Base-by-base conservation (phyloP, 805 yeast genomes). In the Yarrowia osloensis region DNA sequence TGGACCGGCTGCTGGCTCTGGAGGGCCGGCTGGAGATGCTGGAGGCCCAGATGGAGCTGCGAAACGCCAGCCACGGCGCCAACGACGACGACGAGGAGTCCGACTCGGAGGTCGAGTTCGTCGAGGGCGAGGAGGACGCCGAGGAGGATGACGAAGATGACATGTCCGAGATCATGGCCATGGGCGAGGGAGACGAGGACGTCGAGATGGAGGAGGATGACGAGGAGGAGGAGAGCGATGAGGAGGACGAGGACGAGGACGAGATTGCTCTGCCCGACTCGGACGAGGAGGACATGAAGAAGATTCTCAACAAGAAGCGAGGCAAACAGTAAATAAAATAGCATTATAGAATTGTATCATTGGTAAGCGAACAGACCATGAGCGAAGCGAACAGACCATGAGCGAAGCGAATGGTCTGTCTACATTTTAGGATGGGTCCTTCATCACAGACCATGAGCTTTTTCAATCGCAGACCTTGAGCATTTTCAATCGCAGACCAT, bases 11-110 rank as follows among this genome's bases (percentile, higher is more conserved):
- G 63, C 78, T 93, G 28, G 86, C 95, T 1, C 82, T 94, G 33
- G 96, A 93, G 76, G 99, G 99, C 55, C 85, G 95, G 70, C 80
- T 94, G 55, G 89, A 88, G 73, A 82, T 94, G 75, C 81, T 94
- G 49, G 84, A 84, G 70, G 84, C 91, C 3, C 98, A 94, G 77
- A 82, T 91, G 12, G 82, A 84, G 67, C 78, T 94, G 70, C 86
- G 98, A 73, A 76, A 77, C 42, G 87, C 84, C 50, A 78, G 83
- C 44, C 63, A 57, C 19, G 63, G 49, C 17, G 70, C 68, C 21
- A 73, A 74, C 9, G 80, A 84, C 70, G 75, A 69, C 7, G 78
- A 71, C 6, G 73, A 69, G 24, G 77, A 70, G 28, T 75, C 72
- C 4, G 74, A 73, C 46, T 74, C 73, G 28, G 76, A 74, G 28